Base-by-base conservation (phyloP, 2,329 filamentous ascomycete genomes). In the Calonectria ilicicola region DNA sequence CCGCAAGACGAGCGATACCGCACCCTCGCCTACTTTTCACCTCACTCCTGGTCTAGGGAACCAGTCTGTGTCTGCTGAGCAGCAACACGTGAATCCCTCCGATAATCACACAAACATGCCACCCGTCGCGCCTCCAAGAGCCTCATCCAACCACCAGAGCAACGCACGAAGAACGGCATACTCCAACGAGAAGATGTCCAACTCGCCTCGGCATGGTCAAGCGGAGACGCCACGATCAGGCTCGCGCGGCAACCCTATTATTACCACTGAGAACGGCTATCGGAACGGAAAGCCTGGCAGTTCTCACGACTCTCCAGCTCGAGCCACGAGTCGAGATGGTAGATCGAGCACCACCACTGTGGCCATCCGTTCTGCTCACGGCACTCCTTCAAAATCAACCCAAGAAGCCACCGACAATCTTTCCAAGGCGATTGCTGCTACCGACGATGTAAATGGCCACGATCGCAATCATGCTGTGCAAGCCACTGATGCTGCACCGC, bases 381-480 rank as follows among this genome's bases (percentile, higher is more conserved):
- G 83, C 88, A 58, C 87, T 89, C 74, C 77, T n/a, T 78, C 78
- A 21, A 89, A 88, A 49, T 88, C 94, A 15, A 91, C 92, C 17
- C 91, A 93, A 71, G 94, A 98, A 82, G 92, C 94, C 69, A 96
- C 93, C 83, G 92, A 95, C 69, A 92, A 95, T 38, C 89, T 98
- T 75, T 94, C 94, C 81, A 91, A 93, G 73, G 91, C 96, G 74
- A 87, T 96, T 74, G 77, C 82, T 53, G 77, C 80, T 47, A 74
- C 80, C 32, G 82, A 84, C 51, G 81, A 81, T 78, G 78, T 75
- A 26, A 83, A 80, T 56, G 77, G 77, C 21, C 81, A 76, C 42
- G 78, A 80, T 49, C 76, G 74, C 32, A 79, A 81, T 49, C 79
- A 83, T 64, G 75, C 65, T 46, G 44, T 74, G 51, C 64, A 72